These are phyloP conservation scores for Eimeria mitis DNA, from an alignment of 169 alveolate species.

Conservation along the genomic window DNA sequence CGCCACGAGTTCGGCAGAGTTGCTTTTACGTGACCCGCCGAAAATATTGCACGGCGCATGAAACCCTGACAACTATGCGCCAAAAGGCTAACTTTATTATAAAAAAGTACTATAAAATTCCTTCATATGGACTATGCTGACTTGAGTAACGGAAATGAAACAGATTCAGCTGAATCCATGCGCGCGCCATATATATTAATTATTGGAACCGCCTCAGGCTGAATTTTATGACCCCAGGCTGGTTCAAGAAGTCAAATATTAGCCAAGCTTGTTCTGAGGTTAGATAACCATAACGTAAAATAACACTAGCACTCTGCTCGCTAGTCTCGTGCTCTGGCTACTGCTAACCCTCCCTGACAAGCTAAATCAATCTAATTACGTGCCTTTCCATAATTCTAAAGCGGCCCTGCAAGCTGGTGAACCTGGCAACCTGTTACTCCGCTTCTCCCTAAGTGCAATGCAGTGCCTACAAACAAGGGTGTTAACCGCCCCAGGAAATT, in stretches of 20 bases:
- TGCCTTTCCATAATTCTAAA: neutral
- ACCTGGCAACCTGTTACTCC: neutral
- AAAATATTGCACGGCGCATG: neutral
- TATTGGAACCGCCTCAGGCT: too few species aligned
- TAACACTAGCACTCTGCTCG: neutral
- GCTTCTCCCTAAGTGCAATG: neutral
- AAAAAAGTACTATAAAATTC: too few species aligned
- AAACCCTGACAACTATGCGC: neutral
- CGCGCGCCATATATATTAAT: too few species aligned
- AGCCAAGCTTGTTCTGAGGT: too few species aligned
- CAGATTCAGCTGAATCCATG: too few species aligned
- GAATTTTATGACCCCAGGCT: too few species aligned
- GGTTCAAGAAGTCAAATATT: too few species aligned
- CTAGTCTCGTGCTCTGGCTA: neutral
- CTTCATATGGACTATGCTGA: too few species aligned
- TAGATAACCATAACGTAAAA: too few species aligned
- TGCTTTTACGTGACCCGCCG: neutral
- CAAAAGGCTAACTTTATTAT: neutral
- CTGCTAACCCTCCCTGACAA: neutral
- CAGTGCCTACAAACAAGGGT: neutral
- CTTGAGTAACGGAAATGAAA: too few species aligned
- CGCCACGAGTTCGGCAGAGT: neutral
- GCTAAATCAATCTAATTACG: neutral
- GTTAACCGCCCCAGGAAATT: conserved; percentile 12
- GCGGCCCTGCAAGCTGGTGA: neutral